Base-by-base conservation (phyloP, 257 asterid species). In the Solanum dulcamara region DNA sequence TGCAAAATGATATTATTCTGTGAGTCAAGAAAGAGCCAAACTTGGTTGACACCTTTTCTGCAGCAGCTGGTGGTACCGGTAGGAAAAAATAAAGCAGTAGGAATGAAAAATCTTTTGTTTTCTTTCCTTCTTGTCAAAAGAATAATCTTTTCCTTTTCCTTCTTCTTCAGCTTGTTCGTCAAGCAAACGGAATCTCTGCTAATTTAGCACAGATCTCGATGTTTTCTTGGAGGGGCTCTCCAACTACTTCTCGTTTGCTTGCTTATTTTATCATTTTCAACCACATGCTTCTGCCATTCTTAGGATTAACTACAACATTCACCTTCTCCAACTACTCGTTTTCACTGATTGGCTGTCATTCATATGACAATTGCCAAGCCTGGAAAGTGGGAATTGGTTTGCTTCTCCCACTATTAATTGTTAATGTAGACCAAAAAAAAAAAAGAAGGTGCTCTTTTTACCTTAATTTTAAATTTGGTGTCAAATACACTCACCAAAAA, bases 131-230 rank as follows among this genome's bases (percentile, higher is more conserved):
- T 72, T 72, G 8, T 51, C 8, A 64, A 28, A 64, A 28, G 71
- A 64, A 28, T 28, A 13, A 28, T 64, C 8, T 80, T n/a, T n/a
- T n/a, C n/a, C n/a, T n/a, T n/a, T n/a, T n/a, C n/a, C n/a, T n/a
- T n/a, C 53, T 74, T 24, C 53, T 50, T 60, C 59, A 85, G 77
- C 89, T 90, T 90, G 84, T 87, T 83, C 86, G 90, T 88, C 59
- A 91, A 91, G 93, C 87, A 48, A 89, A 84, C 82, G 89, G 85
- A 90, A 80, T 71, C 85, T 12, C 42, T 2, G 20, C 40, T 74
- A 67, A 33, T 53, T 42, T 50, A 53, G 83, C 90, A 83, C 90
- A 84, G 85, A 90, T 90, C 90, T 87, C 88, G 32, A 84, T 82
- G 83, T 50, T 30, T 81, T 87, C 20, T 68, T 60, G n/a, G n/a